Percentiles rank a stretch among this genome's conserved stretches.
Evolutionary conservation across 345 rosid genomes (phyloP).

Genomic region (Alliaria petiolata): DNA sequence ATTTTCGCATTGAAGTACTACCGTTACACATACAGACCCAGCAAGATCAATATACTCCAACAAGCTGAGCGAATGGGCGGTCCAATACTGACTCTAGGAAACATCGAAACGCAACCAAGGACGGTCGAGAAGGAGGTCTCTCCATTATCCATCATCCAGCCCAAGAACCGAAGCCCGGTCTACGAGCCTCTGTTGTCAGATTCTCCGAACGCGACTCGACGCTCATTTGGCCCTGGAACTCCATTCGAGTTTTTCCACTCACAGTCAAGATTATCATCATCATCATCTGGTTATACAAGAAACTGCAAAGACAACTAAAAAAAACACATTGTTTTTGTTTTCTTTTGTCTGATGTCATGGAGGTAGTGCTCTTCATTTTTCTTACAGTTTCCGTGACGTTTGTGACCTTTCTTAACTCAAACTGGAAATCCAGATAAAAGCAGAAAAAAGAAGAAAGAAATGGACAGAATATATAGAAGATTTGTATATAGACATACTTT

Average conservation of each 20-base stretch:
- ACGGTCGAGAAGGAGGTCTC: constrained; percentile 59
- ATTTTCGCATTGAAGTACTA: constrained; percentile 77
- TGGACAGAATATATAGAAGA: too few relatives aligned
- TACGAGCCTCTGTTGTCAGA: constrained; percentile 86
- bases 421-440: too few relatives aligned
- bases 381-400: too few relatives aligned
- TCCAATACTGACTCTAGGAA: constrained; percentile 83
- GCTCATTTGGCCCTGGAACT: constrained; percentile 71
- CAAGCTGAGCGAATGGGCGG: constrained; percentile 94
- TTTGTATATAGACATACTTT: too few relatives aligned
- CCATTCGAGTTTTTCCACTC: constrained; percentile 86
- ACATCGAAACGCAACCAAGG: constrained; percentile 69
- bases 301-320: constrained; percentile 84
- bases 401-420: too few relatives aligned
- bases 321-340: background rate
- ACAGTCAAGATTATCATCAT: constrained; percentile 51
- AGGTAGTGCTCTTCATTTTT: background rate
- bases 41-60: constrained; percentile 89
- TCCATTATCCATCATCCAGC: constrained; percentile 59
- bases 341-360: background rate
- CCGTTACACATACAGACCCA: constrained; percentile 83
- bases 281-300: constrained; percentile 61
- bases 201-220: constrained; percentile 75
- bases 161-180: constrained; percentile 68
- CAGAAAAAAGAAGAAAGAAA: too few relatives aligned